Evolutionary conservation across 2,329 filamentous ascomycete genomes (phyloP), one percentile per base, ranked within the genome.

Genomic region (Botryotinia calthae): DNA sequence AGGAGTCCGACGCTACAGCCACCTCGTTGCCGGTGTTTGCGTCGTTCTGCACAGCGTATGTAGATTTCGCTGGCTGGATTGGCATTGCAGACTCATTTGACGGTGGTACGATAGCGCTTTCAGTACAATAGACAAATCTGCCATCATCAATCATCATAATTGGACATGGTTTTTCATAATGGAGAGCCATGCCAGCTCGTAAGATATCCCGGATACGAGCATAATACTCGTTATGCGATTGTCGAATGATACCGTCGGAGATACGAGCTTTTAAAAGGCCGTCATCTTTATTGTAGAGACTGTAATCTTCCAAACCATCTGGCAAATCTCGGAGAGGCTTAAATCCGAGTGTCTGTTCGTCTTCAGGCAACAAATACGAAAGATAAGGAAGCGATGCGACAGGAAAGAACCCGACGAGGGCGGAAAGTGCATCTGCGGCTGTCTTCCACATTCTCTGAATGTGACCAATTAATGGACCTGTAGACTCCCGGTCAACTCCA

Each of bases 341-440:
- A 79, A 93, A 93, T 1, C 88, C 89, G 74, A 92, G 83, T 4
- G 88, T 91, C 71, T 89, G 87, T 72, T 87, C 87, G 79, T 93
- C 91, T 79, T 93, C 91, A 74, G 90, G 87, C 5, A 93, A 83
- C 77, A 93, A 83, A 79, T 93, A 92, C 20, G 85, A 83, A 42
- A 90, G 82, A 56, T 85, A 82, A 4, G 86, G 84, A 44, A 92
- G 83, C 59, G 86, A 83, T 65, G 85, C 82, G 44, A 88, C 84
- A 31, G 89, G 85, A 76, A 91, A 92, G 28, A 85, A 86, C 4
- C 86, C 86, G 14, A 85, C 85, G 42, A 92, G 81, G 20, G 88
- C 82, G 56, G 88, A 90, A 68, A 92, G 80, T 0, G 87, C 87
- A 58, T 85, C 85, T n/a, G 89, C 87, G 77, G 92, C 92, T 0